Conservation (phyloP, 768 basidiomycete genomes). For the Kwoniella mangroviensis region DNA sequence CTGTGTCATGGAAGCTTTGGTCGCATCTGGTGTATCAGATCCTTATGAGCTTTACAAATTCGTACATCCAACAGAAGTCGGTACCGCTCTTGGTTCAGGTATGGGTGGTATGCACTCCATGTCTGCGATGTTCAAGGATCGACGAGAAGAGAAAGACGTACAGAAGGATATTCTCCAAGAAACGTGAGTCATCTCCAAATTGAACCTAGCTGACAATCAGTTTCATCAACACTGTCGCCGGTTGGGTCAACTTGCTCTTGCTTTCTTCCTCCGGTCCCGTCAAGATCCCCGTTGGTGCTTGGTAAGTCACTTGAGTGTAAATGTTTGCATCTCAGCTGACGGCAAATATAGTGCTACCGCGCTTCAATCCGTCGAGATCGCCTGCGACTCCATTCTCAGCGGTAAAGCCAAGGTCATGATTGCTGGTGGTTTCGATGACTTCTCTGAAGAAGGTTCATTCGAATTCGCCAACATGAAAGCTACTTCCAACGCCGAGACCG, state of each 20-base stretch:
- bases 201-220: conserved; percentile 58
- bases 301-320: conserved; percentile 63
- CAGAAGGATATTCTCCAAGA: conserved; percentile 99
- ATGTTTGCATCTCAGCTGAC: conserved; percentile 3
- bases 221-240: conserved; percentile 98
- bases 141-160: conserved; percentile 95
- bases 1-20: conserved; percentile 91
- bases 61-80: conserved; percentile 95
- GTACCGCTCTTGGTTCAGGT: conserved; percentile 89
- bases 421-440: conserved; percentile 96
- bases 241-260: conserved; percentile 94
- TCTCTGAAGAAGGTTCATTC: conserved; percentile 96
- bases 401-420: conserved; percentile 99
- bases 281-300: conserved; percentile 98
- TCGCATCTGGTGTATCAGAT: conserved; percentile 95
- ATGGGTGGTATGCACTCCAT: conserved; percentile 95
- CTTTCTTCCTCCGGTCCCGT: conserved; percentile 96
- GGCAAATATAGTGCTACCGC: conserved; percentile 76
- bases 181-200: conserved; percentile 60
- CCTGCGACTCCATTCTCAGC: conserved; percentile 89
- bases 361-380: conserved; percentile 95
- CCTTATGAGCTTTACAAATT: conserved; percentile 97
- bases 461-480: conserved; percentile 99
- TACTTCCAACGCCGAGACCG: conserved; percentile 93
- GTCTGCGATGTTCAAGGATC: conserved; percentile 97